Conservation (phyloP, 306 rosid species). For the Cercis canadensis region DNA sequence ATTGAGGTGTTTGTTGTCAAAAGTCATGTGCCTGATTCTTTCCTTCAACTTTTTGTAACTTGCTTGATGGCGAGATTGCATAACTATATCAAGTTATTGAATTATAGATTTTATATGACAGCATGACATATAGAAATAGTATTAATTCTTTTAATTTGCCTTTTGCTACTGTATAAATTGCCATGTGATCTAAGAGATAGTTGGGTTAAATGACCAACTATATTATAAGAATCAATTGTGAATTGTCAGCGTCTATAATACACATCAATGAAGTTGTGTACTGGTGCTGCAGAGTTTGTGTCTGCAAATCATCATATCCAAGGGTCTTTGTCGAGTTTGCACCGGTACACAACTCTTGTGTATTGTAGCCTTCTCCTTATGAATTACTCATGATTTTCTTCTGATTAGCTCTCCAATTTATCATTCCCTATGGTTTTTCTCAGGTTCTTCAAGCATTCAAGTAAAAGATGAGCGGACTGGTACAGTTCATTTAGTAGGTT, state of each 20-base stretch:
- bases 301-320: no score
- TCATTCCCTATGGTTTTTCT: conserved; percentile 40
- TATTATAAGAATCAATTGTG: conserved; percentile 6
- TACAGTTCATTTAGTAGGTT: conserved; percentile 94
- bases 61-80: conserved; percentile 13
- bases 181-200: not conserved
- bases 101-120: not conserved
- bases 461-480: conserved; percentile 87
- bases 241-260: no score
- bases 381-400: conserved; percentile 21
- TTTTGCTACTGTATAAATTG: not conserved
- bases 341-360: no score
- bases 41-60: not conserved
- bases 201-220: not conserved
- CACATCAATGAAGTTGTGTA: no score
- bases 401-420: conserved; percentile 8
- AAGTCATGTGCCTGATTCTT: conserved; percentile 1
- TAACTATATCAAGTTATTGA: not conserved
- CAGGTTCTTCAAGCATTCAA: conserved; percentile 93
- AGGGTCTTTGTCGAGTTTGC: no score
- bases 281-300: no score
- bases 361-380: not conserved
- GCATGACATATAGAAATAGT: not conserved
- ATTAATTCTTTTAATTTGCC: no score
- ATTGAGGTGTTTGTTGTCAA: not conserved